Base-by-base conservation (phyloP, 148 eudicot species). In the Chenopodium suecicum region DNA sequence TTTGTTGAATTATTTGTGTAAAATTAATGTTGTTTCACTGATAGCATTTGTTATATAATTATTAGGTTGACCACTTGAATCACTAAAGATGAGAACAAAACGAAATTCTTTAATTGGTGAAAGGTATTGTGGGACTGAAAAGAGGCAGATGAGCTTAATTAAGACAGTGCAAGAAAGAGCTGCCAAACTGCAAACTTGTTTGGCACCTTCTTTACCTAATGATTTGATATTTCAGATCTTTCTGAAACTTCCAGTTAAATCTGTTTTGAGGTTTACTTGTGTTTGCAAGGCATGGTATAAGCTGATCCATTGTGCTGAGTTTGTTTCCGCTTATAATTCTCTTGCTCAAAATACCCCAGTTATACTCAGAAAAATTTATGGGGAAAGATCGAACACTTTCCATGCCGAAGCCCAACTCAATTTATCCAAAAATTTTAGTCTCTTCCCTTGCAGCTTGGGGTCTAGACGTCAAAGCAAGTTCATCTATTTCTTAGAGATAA, bases 271-370 rank as follows among this genome's bases (percentile, higher is more conserved):
- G 70, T 62, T 78, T 64, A 73, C 78, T 60, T 84, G 81, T 82
- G 89, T 87, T 54, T 87, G 89, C 79, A 87, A 84, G 86, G 56
- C 81, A 25, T 87, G 89, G 89, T 76, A 82, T 46, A 87, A 74
- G 50, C 23, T 87, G 83, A 84, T 87, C 65, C 69, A 82, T 63
- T 82, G 87, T 67, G 78, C 81, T 3, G 76, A 84, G 60, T 87
- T 87, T 72, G 82, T 82, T 27, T 83, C 82, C 29, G 85, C 89
- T 77, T 83, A 87, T 78, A 79, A 77, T 62, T 50, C 62, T 52
- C 83, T 68, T 48, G 82, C 75, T 58, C 80, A 84, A 34, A 77
- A 10, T 66, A 65, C 78, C 67, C 79, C 82, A 11, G 82, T 87
- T 70, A 48, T 87, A 23, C 50, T 77, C 29, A 77, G 80, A 62